Base-by-base conservation (phyloP, 192 early-diverging fungal species). In the Umbelopsis ramanniana region DNA sequence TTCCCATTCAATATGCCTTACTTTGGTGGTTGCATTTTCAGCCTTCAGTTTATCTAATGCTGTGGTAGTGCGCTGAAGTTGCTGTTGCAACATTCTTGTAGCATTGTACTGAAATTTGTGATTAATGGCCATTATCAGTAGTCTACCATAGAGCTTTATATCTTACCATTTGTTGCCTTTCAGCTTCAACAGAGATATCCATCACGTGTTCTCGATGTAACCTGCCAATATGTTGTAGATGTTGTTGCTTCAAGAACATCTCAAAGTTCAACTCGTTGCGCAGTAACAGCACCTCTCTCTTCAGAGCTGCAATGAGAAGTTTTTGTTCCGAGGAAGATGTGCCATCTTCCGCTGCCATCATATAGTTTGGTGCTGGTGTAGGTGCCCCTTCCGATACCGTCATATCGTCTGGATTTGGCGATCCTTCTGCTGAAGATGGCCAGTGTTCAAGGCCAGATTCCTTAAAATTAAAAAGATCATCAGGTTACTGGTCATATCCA, bases 261-360 rank as follows among this genome's bases (percentile, higher is more conserved):
- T 88, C 87, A 78, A 88, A 88, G 35, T 86, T 88, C 26, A 88
- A 74, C 52, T 88, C 87, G 38, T 88, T 88, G 68, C 82, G 74
- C 7, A 86, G 67, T 26, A 88, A 52, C 38, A 88, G 69, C 19
- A 88, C 75, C 46, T 88, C 87, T 24, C 87, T 74, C 46, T 86
- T 81, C 22, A 88, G 46, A 7, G 76, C 72, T 12, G 80, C 70
- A 70, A 86, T 70, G 46, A 81, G 37, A 14, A 74, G 33, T 19
- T 67, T 66, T 3, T 73, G 71, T 24, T 79, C 77, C 0, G 73
- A 67, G 10, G 76, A 67, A 3, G 57, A 17, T 37, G 57, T 17
- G 35, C 19, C n/a, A n/a, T 63, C 57, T 14, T 63, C 57, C 26
- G 11, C 33, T 19, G 57, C 33, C 57, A 63, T 63, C 57, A 63